Percentiles rank a stretch among this genome's conserved stretches.
These are phyloP conservation scores for Entomortierella chlamydospora DNA, from an alignment of 192 early-diverging fungal species.

Conservation along the genomic window DNA sequence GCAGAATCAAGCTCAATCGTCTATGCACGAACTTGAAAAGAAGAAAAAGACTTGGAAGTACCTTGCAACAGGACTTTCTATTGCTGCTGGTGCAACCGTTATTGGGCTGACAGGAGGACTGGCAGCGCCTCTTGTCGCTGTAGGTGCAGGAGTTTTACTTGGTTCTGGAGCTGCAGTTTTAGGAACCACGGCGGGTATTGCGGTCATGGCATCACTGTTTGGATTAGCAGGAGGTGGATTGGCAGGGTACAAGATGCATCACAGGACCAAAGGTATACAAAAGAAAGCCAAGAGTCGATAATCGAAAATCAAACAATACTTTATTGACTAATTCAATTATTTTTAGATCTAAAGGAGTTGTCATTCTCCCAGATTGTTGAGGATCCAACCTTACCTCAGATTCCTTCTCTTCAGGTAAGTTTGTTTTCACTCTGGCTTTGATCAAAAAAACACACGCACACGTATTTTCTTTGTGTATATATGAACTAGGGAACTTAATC, in stretches of 20 bases:
- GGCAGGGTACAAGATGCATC: slow-evolving; percentile 57
- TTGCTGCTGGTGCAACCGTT: slow-evolving; percentile 65
- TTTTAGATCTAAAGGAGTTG: slow-evolving; percentile 60
- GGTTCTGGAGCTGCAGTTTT: slow-evolving; percentile 66
- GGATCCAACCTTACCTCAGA: slow-evolving; percentile 61
- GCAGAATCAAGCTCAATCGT: slow-evolving; percentile 46
- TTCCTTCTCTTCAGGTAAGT: slow-evolving; percentile 66
- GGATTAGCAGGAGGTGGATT: slow-evolving; percentile 68
- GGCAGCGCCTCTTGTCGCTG: slow-evolving; percentile 68
- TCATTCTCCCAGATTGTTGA: slow-evolving; percentile 61
- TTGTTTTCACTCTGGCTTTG: slow-evolving; percentile 1
- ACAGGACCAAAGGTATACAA: slow-evolving; percentile 32
- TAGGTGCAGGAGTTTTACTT: slow-evolving; percentile 54
- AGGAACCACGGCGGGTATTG: slow-evolving; percentile 65
- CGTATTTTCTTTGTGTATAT: no score
- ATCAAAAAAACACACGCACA: no score
- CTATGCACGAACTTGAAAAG: slow-evolving; percentile 59
- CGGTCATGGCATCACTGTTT: slow-evolving; percentile 65
- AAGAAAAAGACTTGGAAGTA: slow-evolving; percentile 63
- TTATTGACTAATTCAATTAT: slow-evolving; percentile 7
- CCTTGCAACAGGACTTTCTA: slow-evolving; percentile 64
- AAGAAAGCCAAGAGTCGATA: not conserved
- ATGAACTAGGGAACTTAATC: no score
- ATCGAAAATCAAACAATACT: not conserved
- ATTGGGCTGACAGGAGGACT: slow-evolving; percentile 63